These are phyloP conservation scores for Zygotorulaspora chibaensis DNA, from an alignment of 805 yeast species.

Conservation along the genomic window DNA sequence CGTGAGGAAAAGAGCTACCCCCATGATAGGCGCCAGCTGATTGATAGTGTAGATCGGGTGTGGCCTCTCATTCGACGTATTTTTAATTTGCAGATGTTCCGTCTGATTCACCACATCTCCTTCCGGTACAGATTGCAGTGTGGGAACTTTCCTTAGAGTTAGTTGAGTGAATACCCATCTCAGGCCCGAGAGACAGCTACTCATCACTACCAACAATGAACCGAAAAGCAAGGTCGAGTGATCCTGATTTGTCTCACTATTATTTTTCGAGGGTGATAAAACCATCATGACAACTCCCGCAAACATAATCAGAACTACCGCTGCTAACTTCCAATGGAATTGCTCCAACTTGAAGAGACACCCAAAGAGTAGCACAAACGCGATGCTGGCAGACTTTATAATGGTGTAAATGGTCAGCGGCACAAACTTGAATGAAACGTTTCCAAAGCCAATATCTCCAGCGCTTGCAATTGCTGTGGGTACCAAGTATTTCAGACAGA, in stretches of 20 bases:
- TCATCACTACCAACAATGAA: conserved; percentile 64
- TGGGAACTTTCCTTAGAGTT: conserved; percentile 57
- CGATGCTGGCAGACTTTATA: conserved; percentile 83
- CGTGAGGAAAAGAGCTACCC: conserved; percentile 50
- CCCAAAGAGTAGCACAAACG: conserved; percentile 87
- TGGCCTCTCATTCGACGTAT: conserved; percentile 29
- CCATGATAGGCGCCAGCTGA: conserved; percentile 83
- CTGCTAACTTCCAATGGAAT: conserved; percentile 60
- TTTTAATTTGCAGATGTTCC: conserved; percentile 10
- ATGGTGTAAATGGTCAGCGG: conserved; percentile 85
- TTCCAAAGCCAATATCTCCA: conserved; percentile 92
- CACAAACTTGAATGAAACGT: conserved; percentile 73
- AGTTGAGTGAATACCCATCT: conserved; percentile 95
- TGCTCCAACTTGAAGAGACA: conserved; percentile 73
- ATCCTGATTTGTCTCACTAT: conserved; percentile 16
- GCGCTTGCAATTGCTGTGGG: conserved; percentile 88
- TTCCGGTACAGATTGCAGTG: conserved; percentile 18
- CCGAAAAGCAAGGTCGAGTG: conserved; percentile 45
- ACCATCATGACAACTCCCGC: conserved; percentile 88
- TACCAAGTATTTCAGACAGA: conserved; percentile 52
- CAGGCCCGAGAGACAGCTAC: conserved; percentile 80
- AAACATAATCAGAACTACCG: conserved; percentile 76
- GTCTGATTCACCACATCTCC: conserved; percentile 1
- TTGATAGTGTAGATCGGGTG: conserved; percentile 83
- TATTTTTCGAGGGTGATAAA: conserved; percentile 38